Evolutionary conservation across 2,329 filamentous ascomycete species (phyloP), one percentile per base, ranked within the genome.

Genomic region (Elsinoe necatrix): DNA sequence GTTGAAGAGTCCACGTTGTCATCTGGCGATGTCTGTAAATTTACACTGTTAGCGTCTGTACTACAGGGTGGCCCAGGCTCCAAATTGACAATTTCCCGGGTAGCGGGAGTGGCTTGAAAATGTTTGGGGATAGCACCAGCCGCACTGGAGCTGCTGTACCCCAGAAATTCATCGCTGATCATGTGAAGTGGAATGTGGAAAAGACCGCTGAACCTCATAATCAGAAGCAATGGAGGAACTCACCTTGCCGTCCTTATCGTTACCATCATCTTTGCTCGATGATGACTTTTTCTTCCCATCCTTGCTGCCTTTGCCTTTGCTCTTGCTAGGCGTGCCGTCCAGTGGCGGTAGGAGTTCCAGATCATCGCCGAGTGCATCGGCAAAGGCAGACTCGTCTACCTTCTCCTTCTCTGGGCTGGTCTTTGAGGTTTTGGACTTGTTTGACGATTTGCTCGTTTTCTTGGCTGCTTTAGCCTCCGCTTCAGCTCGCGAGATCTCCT

Each of bases 81-180:
- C 64, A 67, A 66, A 62, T 71, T 66, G 65, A 20, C 71, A 70
- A 75, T 76, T 61, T 73, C n/a, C n/a, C 73, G 67, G 21, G 72
- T 71, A 52, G 51, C 65, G 63, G 66, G 41, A 61, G 66, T 63
- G 62, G 67, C 63, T 63, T 74, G 14, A 21, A 34, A 50, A 50
- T 45, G 20, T n/a, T 39, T 25, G 14, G 31, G 23, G 37, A 35
- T n/a, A n/a, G 50, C n/a, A n/a, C 52, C 37, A 56, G 54, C 54
- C 54, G 54, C 54, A 23, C 54, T 56, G 48, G 41, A n/a, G 65
- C 57, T 70, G 72, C 42, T 73, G n/a, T 68, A 56, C 74, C 74
- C 72, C 72, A 76, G 56, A 72, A 71, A 51, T 43, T 14, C 25
- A 29, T 20, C 23, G 2, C 8, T 31, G 29, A 16, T 52, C 48